phyloP scores from a whole-genome alignment of 768 basidiomycete genomes.

The Leucocoprinus sp. region DNA sequence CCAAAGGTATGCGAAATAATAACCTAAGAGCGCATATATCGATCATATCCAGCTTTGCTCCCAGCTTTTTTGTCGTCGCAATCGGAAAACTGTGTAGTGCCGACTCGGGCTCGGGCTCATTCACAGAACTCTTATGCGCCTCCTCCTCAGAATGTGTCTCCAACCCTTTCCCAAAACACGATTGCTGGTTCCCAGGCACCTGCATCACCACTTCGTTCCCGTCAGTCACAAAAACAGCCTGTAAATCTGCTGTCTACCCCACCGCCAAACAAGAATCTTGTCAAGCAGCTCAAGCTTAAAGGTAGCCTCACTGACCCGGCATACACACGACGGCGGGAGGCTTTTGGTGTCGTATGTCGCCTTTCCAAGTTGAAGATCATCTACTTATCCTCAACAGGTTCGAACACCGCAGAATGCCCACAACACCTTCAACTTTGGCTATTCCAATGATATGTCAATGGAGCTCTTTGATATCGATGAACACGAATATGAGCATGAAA shows the following conservation, averaged over 20 bases:
- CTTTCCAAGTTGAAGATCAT: slow-evolving; percentile 15
- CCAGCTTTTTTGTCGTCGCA: slow-evolving; percentile 43
- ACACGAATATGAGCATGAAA: slow-evolving; percentile 44
- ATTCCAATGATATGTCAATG: slow-evolving; percentile 35
- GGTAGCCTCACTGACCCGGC: slow-evolving; percentile 71
- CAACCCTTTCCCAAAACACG: slow-evolving; percentile 23
- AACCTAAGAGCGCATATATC: slow-evolving; percentile 1
- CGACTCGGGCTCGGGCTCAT: slow-evolving; percentile 44
- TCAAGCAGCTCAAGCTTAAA: slow-evolving; percentile 51
- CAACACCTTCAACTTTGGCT: slow-evolving; percentile 25
- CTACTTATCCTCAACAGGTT: slow-evolving; percentile 19
- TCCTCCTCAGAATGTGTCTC: slow-evolving; percentile 27
- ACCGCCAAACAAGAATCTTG: slow-evolving; percentile 53
- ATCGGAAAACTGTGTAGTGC: slow-evolving; percentile 13
- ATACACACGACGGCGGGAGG: slow-evolving; percentile 37
- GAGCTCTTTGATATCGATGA: slow-evolving; percentile 74
- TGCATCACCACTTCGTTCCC: slow-evolving; percentile 27
- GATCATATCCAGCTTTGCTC: slow-evolving; percentile 37
- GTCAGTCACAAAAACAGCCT: slow-evolving; percentile 25
- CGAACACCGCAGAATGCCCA: slow-evolving; percentile 24
- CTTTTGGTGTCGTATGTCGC: slow-evolving; percentile 30
- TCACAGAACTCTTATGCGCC: slow-evolving; percentile 37
- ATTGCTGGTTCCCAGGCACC: slow-evolving; percentile 19
- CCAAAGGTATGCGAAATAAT: slow-evolving; percentile 32
- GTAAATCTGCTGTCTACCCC: slow-evolving; percentile 48